Evolutionary conservation across 768 basidiomycete species (phyloP).

Genomic region (Lentinus brumalis): DNA sequence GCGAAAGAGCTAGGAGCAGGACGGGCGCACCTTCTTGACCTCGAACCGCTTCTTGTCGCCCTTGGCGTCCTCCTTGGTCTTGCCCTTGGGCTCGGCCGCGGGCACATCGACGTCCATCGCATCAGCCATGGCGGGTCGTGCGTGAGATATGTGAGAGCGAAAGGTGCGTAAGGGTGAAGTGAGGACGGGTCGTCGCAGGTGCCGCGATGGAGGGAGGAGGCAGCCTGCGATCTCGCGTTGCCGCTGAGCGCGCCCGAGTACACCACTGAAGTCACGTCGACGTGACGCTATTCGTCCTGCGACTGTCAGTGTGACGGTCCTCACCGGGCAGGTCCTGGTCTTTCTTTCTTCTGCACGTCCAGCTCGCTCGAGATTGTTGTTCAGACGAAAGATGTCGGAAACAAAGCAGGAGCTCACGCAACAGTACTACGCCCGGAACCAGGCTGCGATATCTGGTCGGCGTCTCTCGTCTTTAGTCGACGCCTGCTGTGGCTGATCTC

Average conservation of each 20-base stretch:
- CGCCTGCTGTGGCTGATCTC: slow-evolving; percentile 10
- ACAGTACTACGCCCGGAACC: slow-evolving; percentile 52
- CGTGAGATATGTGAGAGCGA: background rate
- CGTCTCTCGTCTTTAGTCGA: slow-evolving; percentile 22
- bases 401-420: slow-evolving; percentile 48
- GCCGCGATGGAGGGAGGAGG: slow-evolving; percentile 19
- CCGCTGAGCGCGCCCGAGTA: background rate
- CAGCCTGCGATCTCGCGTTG: slow-evolving; percentile 9
- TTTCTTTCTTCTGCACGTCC: slow-evolving; percentile 22
- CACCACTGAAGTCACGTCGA: slow-evolving; percentile 2
- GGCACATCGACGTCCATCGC: slow-evolving; percentile 71
- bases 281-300: background rate
- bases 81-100: slow-evolving; percentile 36
- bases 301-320: slow-evolving; percentile 11
- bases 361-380: too few relatives aligned
- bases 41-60: slow-evolving; percentile 85
- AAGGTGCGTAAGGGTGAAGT: background rate
- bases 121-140: slow-evolving; percentile 49
- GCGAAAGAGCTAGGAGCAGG: background rate
- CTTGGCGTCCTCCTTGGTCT: slow-evolving; percentile 60
- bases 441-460: slow-evolving; percentile 53
- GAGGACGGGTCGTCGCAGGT: background rate
- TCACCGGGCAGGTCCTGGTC: background rate
- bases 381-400: slow-evolving; percentile 17
- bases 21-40: slow-evolving; percentile 87